A percentile compares a stretch with the other conserved stretches of the same genome.
phyloP scores from a whole-genome alignment of 2,329 filamentous ascomycete species.

The Colletotrichum sp. region DNA sequence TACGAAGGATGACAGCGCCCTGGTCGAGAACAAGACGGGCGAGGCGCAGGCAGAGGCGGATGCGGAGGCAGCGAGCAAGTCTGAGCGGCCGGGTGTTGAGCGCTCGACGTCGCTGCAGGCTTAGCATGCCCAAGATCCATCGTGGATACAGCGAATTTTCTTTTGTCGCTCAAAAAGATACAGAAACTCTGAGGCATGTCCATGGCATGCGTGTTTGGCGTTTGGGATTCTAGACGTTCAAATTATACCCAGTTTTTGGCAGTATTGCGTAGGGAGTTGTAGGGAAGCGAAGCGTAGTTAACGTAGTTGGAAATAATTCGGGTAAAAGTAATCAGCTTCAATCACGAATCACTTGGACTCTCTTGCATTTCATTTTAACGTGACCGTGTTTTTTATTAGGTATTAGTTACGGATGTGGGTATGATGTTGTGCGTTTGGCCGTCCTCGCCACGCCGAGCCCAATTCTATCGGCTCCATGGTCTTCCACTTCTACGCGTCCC shows the following conservation, averaged over 20 bases:
- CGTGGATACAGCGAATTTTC: not conserved
- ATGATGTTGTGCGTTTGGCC: not conserved
- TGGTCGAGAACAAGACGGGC: not conserved
- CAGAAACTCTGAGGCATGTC: not conserved
- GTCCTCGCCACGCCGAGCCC: not conserved
- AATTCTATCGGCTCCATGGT: not conserved
- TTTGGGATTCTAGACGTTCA: not conserved
- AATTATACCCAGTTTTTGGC: not conserved
- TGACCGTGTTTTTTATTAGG: not conserved
- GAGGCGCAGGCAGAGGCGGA: not conserved
- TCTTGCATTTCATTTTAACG: not conserved
- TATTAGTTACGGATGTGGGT: not conserved
- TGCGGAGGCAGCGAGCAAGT: not conserved
- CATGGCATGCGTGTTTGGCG: not conserved
- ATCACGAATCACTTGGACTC: not conserved
- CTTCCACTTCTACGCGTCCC: not conserved
- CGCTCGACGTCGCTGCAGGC: constrained; percentile 1
- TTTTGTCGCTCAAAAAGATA: not conserved
- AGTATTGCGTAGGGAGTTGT: not conserved
- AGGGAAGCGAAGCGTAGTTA: not conserved
- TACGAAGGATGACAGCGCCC: not conserved
- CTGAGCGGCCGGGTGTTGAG: constrained; percentile 1
- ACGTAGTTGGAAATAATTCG: not conserved
- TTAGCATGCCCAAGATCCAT: not conserved
- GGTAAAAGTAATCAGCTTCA: not conserved